Conservation (phyloP, 768 basidiomycete genomes). For the Mycena chlorophos region DNA sequence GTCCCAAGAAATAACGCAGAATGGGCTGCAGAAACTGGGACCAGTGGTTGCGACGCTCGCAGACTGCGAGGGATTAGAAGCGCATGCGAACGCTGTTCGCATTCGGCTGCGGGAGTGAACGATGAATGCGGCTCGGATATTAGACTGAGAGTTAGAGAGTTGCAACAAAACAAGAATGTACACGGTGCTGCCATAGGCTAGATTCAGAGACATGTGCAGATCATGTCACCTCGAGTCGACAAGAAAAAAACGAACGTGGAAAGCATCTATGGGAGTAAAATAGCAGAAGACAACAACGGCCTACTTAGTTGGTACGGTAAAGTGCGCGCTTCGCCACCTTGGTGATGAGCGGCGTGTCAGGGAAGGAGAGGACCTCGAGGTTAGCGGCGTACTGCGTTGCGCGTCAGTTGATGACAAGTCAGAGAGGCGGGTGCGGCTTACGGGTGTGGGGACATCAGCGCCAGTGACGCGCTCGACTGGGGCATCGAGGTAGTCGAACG, state of each 20-base stretch:
- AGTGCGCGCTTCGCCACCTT: slow-evolving; percentile 94
- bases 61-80: slow-evolving; percentile 91
- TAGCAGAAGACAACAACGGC: slow-evolving; percentile 16
- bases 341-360: slow-evolving; percentile 84
- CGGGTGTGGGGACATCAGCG: slow-evolving; percentile 96
- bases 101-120: slow-evolving; percentile 59
- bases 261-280: slow-evolving; percentile 20
- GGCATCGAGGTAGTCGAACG: slow-evolving; percentile 97
- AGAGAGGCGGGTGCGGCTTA: slow-evolving; percentile 28
- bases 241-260: slow-evolving; percentile 16
- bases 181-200: too few relatives aligned
- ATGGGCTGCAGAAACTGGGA: slow-evolving; percentile 76
- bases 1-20: slow-evolving; percentile 84
- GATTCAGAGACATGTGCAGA: too few relatives aligned
- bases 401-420: slow-evolving; percentile 6
- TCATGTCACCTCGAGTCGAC: too few relatives aligned
- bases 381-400: slow-evolving; percentile 76
- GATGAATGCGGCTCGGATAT: too few relatives aligned
- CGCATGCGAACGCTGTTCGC: slow-evolving; percentile 94
- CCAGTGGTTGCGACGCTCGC: slow-evolving; percentile 88
- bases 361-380: slow-evolving; percentile 91
- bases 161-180: too few relatives aligned
- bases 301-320: slow-evolving; percentile 86
- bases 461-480: slow-evolving; percentile 98
- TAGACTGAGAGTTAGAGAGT: too few relatives aligned